Conservation (phyloP, 371 early-diverging fungal genomes). For the Rhizopus sp. region DNA sequence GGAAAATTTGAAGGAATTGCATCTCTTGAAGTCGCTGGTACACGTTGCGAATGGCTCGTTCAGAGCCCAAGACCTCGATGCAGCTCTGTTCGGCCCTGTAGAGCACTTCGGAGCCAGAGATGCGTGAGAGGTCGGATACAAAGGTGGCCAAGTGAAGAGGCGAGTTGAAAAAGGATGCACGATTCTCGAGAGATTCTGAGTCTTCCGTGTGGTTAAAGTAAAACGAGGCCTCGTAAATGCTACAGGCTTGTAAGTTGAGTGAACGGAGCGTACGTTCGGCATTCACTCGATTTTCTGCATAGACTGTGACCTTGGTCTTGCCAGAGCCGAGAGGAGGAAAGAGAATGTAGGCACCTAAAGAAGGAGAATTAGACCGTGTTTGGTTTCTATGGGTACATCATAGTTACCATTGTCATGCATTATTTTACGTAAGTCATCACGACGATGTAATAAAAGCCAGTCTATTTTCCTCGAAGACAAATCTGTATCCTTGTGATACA, state of each 20-base stretch:
- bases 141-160: constrained; percentile 40
- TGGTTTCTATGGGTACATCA: too few species aligned
- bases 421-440: constrained; percentile 63
- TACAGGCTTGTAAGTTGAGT: constrained; percentile 61
- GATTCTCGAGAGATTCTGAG: constrained; percentile 5
- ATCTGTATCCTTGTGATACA: constrained; percentile 49
- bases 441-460: constrained; percentile 70
- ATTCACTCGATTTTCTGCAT: constrained; percentile 70
- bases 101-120: constrained; percentile 59
- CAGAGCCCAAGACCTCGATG: constrained; percentile 66
- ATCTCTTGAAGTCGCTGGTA: constrained; percentile 55
- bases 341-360: constrained; percentile 51
- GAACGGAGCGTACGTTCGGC: constrained; percentile 72
- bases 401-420: constrained; percentile 73
- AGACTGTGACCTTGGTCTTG: constrained; percentile 53
- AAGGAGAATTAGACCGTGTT: not conserved
- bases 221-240: constrained; percentile 61
- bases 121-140: constrained; percentile 50
- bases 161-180: constrained; percentile 31
- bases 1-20: constrained; percentile 47
- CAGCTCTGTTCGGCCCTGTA: constrained; percentile 47
- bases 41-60: constrained; percentile 59
- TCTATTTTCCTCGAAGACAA: constrained; percentile 71
- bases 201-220: constrained; percentile 41
- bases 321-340: constrained; percentile 69